Conservation (phyloP, 345 rosid genomes). For the Rhizophora apiculata region DNA sequence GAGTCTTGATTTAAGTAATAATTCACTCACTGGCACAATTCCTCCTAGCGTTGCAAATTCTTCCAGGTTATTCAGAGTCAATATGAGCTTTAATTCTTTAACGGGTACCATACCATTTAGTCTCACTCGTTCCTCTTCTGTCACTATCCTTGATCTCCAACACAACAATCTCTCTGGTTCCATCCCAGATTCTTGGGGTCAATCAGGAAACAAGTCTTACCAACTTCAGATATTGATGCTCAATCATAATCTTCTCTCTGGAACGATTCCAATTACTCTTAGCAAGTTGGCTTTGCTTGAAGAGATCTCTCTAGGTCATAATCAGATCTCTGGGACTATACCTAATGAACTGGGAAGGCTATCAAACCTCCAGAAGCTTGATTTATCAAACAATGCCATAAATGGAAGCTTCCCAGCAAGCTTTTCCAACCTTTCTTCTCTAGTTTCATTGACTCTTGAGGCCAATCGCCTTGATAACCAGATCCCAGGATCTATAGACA, state of each 20-base stretch:
- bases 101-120: conserved; percentile 47
- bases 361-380: conserved; percentile 48
- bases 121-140: conserved; percentile 45
- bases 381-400: conserved; percentile 67
- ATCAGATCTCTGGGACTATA: conserved; percentile 53
- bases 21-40: conserved; percentile 53
- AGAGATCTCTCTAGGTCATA: conserved; percentile 56
- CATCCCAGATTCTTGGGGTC: conserved; percentile 46
- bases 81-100: conserved; percentile 58
- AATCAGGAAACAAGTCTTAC: conserved; percentile 16
- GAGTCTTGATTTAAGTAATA: conserved; percentile 47
- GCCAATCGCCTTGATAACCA: conserved; percentile 45
- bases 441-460: conserved; percentile 50
- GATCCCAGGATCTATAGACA: conserved; percentile 50
- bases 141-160: conserved; percentile 51
- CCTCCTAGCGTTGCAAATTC: conserved; percentile 70
- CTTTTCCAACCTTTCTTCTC: conserved; percentile 54
- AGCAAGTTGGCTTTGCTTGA: conserved; percentile 46
- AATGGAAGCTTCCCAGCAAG: conserved; percentile 66
- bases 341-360: conserved; percentile 53
- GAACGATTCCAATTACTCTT: conserved; percentile 51
- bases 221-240: conserved; percentile 36
- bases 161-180: conserved; percentile 59
- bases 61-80: conserved; percentile 56
- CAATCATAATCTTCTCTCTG: conserved; percentile 47